Evolutionary conservation across 1,284 basidiomycete genomes (phyloP).

Genomic region (Somion occarium): DNA sequence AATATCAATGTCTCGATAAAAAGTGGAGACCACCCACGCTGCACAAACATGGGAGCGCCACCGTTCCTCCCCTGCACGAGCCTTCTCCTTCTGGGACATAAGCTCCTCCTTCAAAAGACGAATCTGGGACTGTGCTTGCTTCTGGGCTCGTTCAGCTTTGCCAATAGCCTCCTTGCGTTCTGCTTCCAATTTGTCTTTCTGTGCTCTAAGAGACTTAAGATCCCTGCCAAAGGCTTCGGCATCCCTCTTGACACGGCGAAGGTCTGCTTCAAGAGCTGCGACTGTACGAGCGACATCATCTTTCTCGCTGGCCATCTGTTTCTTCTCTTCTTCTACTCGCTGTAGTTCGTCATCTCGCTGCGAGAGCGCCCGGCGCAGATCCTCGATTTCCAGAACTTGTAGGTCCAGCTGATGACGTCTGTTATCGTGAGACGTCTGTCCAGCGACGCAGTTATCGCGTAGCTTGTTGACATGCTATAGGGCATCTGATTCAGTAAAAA

Average conservation of each 20-base stretch:
- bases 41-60: conserved; percentile 53
- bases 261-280: conserved; percentile 59
- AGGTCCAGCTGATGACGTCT: conserved; percentile 69
- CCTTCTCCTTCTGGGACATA: conserved; percentile 50
- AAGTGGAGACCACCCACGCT: conserved; percentile 26
- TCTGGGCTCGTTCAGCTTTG: conserved; percentile 49
- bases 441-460: conserved; percentile 51
- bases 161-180: conserved; percentile 43
- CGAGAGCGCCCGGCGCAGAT: conserved; percentile 59
- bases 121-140: conserved; percentile 63
- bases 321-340: conserved; percentile 52
- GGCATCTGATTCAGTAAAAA: too few species aligned
- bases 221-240: conserved; percentile 75
- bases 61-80: conserved; percentile 37
- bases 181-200: conserved; percentile 60
- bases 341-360: conserved; percentile 62
- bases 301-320: conserved; percentile 43
- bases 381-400: conserved; percentile 66
- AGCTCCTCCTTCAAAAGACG: conserved; percentile 64
- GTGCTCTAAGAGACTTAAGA: conserved; percentile 55
- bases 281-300: conserved; percentile 59
- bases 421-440: conserved; percentile 65
- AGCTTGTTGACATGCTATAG: conserved; percentile 54
- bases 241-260: conserved; percentile 64
- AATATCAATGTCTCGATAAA: not conserved